Base-by-base conservation (phyloP, 2,329 filamentous ascomycete genomes). In the Mycosphaerella arachidis region DNA sequence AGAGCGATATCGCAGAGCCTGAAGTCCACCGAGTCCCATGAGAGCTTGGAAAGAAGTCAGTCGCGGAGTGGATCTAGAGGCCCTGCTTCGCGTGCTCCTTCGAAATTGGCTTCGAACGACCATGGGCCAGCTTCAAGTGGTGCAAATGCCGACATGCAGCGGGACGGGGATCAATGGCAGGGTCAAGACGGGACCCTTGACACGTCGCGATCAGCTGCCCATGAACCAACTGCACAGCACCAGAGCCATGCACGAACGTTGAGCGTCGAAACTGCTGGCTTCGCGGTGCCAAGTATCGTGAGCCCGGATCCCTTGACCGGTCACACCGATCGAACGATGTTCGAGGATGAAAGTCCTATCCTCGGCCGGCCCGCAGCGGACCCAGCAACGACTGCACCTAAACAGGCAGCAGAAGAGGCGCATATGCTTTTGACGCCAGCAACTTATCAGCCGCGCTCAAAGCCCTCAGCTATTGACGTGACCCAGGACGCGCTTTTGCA, bases 1-100 rank as follows among this genome's bases (percentile, higher is more conserved):
- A 85, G 91, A 58, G 91, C 91, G 13, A 93, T 95, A 73, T 92
- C 86, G 67, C 90, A 89, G 71, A 91, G 89, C n/a, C 86, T 94
- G 52, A 84, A 88, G 63, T 88, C 91, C 70, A 88, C 67, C 71
- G 60, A 65, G 50, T 68, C 76, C 57, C 68, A 74, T 64, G 86
- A 90, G 31, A 66, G 59, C 55, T 48, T 70, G 63, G 53, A 52
- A 51, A 60, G 62, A 48, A 67, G 61, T 55, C 59, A 56, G 29
- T 68, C 68, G 16, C 52, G 66, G 45, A 67, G 64, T 60, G 54
- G 58, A 37, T 64, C 63, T 48, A 56, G 64, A 48, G 63, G 63
- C 53, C 56, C 56, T 40, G 56, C 59, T 24, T 65, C 60, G 5
- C 55, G 64, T 56, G 51, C 43, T 35, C 45, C 56, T 13, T 60